Conservation (phyloP, 495 filamentous ascomycete genomes). For the Aspergillus steynii region DNA sequence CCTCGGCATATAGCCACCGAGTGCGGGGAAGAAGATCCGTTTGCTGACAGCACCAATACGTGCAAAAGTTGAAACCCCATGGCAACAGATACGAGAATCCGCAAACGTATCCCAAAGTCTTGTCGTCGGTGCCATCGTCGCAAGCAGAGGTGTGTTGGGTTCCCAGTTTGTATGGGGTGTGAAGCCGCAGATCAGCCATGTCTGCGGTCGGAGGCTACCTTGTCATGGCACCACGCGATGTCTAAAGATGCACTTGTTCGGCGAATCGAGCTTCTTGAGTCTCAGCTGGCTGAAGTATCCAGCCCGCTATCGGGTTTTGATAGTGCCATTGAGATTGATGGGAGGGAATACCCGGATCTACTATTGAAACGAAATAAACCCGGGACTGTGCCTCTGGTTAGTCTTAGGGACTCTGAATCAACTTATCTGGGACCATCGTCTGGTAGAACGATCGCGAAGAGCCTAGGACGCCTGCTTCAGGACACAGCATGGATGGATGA, state of each 20-base stretch:
- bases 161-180: slow-evolving; percentile 26
- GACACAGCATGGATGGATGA: too few species aligned
- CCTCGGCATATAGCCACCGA: too few species aligned
- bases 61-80: too few species aligned
- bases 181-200: slow-evolving; percentile 23
- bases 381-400: not conserved
- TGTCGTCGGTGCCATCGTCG: slow-evolving; percentile 29
- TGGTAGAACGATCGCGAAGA: too few species aligned
- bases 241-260: slow-evolving; percentile 26
- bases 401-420: too few species aligned
- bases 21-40: too few species aligned
- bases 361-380: not conserved
- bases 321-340: not conserved
- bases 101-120: slow-evolving; percentile 28
- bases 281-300: slow-evolving; percentile 16
- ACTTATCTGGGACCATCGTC: too few species aligned
- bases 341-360: not conserved
- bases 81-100: slow-evolving; percentile 36
- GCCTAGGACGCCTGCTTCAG: too few species aligned
- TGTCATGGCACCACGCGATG: slow-evolving; percentile 34
- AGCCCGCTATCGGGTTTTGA: not conserved
- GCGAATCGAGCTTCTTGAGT: slow-evolving; percentile 27
- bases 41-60: too few species aligned
- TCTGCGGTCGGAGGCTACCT: slow-evolving; percentile 17
- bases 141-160: slow-evolving; percentile 29